Evolutionary conservation across 83 land plant genomes (phyloP).

Genomic region (Diphasiastrum complanatum): DNA sequence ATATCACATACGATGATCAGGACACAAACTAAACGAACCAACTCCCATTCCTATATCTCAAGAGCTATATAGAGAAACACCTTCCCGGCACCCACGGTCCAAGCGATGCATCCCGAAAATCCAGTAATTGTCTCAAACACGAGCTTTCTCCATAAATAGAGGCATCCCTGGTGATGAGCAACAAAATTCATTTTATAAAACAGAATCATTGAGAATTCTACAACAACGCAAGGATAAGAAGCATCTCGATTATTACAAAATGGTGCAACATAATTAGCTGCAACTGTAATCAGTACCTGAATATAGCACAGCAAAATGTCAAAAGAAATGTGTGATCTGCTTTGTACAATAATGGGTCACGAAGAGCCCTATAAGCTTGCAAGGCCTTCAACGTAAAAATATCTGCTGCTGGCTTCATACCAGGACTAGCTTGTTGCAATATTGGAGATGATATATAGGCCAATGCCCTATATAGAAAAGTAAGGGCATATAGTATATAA

Average conservation of each 20-base stretch:
- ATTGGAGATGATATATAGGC: constrained; percentile 49
- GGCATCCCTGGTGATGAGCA: constrained; percentile 50
- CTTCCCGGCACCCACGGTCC: constrained; percentile 99
- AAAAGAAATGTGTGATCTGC: constrained; percentile 65
- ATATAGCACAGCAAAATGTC: constrained; percentile 69
- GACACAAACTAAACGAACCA: constrained; percentile 1
- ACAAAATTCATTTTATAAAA: not conserved
- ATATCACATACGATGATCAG: too few species aligned
- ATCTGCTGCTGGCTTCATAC: constrained; percentile 50
- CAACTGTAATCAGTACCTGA: constrained; percentile 45
- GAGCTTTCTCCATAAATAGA: constrained; percentile 81
- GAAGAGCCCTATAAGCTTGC: constrained; percentile 71
- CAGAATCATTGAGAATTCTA: constrained; percentile 10
- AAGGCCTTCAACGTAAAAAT: constrained; percentile 58
- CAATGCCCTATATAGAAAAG: constrained; percentile 62
- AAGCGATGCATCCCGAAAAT: constrained; percentile 84
- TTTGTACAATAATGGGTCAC: constrained; percentile 63
- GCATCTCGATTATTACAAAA: not conserved
- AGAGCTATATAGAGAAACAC: constrained; percentile 20
- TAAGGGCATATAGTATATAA: not conserved
- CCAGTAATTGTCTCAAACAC: constrained; percentile 58
- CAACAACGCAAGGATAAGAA: not conserved
- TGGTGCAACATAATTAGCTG: not conserved
- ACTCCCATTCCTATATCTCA: not conserved
- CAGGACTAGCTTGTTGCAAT: constrained; percentile 37